Percentiles rank a stretch among this genome's conserved stretches.
Evolutionary conservation across 192 early-diverging fungal genomes (phyloP).

Genomic region (Ramicandelaber brevisporus): DNA sequence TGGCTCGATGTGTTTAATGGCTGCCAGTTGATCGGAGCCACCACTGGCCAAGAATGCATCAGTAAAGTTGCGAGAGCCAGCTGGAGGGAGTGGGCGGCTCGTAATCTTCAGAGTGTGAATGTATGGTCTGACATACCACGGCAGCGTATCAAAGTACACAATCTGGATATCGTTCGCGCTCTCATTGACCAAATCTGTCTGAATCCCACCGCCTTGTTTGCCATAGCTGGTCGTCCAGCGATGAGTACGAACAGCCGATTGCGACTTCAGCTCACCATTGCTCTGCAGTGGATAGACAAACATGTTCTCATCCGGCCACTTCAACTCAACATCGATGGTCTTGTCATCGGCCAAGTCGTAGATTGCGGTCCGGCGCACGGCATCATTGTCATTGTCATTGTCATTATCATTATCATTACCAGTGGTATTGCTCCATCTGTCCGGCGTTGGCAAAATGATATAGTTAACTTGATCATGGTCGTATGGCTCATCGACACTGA

Average conservation of each 20-base stretch:
- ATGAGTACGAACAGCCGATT: constrained; percentile 5
- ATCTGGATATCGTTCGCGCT: constrained; percentile 16
- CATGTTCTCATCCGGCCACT: not conserved
- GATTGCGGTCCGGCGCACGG: constrained; percentile 1
- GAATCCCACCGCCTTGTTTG: constrained; percentile 61
- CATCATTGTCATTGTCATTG: constrained; percentile 8
- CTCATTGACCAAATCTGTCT: constrained; percentile 43
- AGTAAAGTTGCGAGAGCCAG: no score
- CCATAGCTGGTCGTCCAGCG: constrained; percentile 38
- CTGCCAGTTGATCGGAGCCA: no score
- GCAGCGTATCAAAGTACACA: constrained; percentile 49
- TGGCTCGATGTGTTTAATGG: constrained; percentile 1
- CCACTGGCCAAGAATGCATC: constrained; percentile 4
- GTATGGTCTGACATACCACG: constrained; percentile 84
- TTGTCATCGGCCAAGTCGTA: not conserved
- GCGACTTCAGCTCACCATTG: constrained; percentile 1
- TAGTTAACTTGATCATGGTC: no score
- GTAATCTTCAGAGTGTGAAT: constrained; percentile 56
- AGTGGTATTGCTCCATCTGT: no score
- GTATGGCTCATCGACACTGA: no score
- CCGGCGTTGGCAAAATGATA: no score
- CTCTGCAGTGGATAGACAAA: not conserved
- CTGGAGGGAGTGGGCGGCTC: no score
- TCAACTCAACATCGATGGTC: not conserved
- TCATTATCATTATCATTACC: constrained; percentile 8